These are phyloP conservation scores for Mediolabrus comicus DNA, from an alignment of 108 stramenopile species.

Conservation along the genomic window DNA sequence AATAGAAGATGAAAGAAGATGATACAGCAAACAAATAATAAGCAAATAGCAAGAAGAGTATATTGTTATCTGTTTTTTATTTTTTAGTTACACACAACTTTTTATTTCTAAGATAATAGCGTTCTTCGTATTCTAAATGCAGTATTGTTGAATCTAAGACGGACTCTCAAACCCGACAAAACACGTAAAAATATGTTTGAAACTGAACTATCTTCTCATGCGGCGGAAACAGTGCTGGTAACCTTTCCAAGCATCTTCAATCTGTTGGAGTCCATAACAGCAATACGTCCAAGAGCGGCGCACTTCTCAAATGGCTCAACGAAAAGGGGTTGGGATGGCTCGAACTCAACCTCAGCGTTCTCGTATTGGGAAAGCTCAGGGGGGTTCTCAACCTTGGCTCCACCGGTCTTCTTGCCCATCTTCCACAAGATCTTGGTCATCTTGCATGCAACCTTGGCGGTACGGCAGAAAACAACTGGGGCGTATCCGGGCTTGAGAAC, in stretches of 20 bases:
- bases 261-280: constrained; percentile 84
- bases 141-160: background rate
- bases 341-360: constrained; percentile 81
- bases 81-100: constrained; percentile 1
- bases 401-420: constrained; percentile 86
- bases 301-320: constrained; percentile 76
- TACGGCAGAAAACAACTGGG: constrained; percentile 81
- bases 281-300: constrained; percentile 83
- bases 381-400: constrained; percentile 80
- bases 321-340: constrained; percentile 76
- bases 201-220: background rate
- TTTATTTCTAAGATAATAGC: background rate
- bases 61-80: background rate
- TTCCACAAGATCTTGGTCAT: constrained; percentile 89
- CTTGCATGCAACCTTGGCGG: constrained; percentile 89
- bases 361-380: constrained; percentile 79
- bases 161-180: background rate
- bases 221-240: constrained; percentile 33
- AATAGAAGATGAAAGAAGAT: too few species aligned
- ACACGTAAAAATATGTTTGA: background rate
- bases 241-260: constrained; percentile 91
- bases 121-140: background rate
- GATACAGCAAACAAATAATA: too few species aligned
- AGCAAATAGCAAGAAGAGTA: too few species aligned
- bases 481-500: constrained; percentile 82